A percentile compares a stretch with the other conserved stretches of the same genome.
Evolutionary conservation across 73 alveolate genomes (phyloP).

Genomic region (Tetrahymena borealis): DNA sequence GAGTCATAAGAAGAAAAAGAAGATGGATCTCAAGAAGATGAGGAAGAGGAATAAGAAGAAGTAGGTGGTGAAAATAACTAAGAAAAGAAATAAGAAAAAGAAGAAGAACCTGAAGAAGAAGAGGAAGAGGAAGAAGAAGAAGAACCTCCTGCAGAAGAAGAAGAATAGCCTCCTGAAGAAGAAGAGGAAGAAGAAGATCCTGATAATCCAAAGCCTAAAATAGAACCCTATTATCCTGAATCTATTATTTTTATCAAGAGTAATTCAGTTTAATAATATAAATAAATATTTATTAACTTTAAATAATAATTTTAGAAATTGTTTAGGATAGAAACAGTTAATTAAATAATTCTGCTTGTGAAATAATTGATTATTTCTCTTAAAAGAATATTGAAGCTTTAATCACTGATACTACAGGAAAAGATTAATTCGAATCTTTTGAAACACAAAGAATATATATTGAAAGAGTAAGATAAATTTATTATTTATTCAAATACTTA

Average conservation of each 20-base stretch:
- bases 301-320: slow-evolving; percentile 11
- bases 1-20: slow-evolving; percentile 49
- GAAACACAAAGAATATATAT: slow-evolving; percentile 53
- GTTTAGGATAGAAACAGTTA: slow-evolving; percentile 51
- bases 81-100: slow-evolving; percentile 46
- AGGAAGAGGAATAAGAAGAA: slow-evolving; percentile 46
- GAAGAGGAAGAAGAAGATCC: slow-evolving; percentile 58
- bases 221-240: slow-evolving; percentile 49
- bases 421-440: slow-evolving; percentile 32
- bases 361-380: slow-evolving; percentile 45
- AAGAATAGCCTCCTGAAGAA: slow-evolving; percentile 58
- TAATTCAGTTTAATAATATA: slow-evolving; percentile 37
- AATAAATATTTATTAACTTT: neutral
- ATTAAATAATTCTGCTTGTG: slow-evolving; percentile 41
- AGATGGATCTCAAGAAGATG: slow-evolving; percentile 37
- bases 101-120: slow-evolving; percentile 51
- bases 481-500: neutral
- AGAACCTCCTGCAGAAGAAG: slow-evolving; percentile 59
- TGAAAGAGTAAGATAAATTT: slow-evolving; percentile 32
- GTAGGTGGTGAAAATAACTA: slow-evolving; percentile 37
- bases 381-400: slow-evolving; percentile 23
- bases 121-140: slow-evolving; percentile 63
- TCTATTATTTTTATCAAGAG: slow-evolving; percentile 43
- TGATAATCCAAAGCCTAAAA: slow-evolving; percentile 50
- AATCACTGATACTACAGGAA: slow-evolving; percentile 50